Conservation (phyloP, 2,329 filamentous ascomycete species). For the Colletotrichum trifolii region DNA sequence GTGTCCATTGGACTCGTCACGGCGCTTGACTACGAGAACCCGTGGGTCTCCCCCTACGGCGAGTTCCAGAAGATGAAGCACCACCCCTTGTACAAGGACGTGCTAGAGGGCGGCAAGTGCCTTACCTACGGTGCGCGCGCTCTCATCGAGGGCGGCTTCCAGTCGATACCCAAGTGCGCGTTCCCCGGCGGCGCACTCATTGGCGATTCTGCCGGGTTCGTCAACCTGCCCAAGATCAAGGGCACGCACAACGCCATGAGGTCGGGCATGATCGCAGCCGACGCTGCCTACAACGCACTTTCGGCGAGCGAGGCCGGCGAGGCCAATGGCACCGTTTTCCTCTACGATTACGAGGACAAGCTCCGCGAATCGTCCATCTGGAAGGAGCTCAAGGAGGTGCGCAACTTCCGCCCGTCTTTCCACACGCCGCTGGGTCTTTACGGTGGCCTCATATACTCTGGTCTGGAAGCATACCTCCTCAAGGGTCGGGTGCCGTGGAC, state of each 20-base stretch:
- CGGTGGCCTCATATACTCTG: slow-evolving; percentile 92
- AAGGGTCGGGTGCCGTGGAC: slow-evolving; percentile 93
- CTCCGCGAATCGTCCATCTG: slow-evolving; percentile 89
- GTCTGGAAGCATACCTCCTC: slow-evolving; percentile 88
- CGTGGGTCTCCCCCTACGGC: slow-evolving; percentile 93
- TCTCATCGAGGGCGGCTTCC: slow-evolving; percentile 93
- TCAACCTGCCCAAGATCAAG: slow-evolving; percentile 99
- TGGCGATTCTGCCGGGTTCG: slow-evolving; percentile 93
- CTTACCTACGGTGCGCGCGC: slow-evolving; percentile 95
- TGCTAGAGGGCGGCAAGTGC: slow-evolving; percentile 96
- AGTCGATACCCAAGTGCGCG: slow-evolving; percentile 96
- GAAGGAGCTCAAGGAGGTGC: slow-evolving; percentile 93
- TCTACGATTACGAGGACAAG: slow-evolving; percentile 93
- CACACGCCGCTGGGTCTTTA: slow-evolving; percentile 87
- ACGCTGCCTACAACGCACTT: slow-evolving; percentile 87
- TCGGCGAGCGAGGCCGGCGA: slow-evolving; percentile 47
- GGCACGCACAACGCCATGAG: slow-evolving; percentile 98
- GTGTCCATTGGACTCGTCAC: slow-evolving; percentile 93
- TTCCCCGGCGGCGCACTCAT: slow-evolving; percentile 97
- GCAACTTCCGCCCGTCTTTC: slow-evolving; percentile 98
- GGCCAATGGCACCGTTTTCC: slow-evolving; percentile 80
- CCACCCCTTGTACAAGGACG: slow-evolving; percentile 87
- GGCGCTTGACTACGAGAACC: slow-evolving; percentile 94
- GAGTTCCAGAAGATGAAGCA: slow-evolving; percentile 99
- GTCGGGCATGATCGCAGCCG: slow-evolving; percentile 94